Evolutionary conservation across 345 rosid species (phyloP).

Genomic region (Excoecaria agallocha): DNA sequence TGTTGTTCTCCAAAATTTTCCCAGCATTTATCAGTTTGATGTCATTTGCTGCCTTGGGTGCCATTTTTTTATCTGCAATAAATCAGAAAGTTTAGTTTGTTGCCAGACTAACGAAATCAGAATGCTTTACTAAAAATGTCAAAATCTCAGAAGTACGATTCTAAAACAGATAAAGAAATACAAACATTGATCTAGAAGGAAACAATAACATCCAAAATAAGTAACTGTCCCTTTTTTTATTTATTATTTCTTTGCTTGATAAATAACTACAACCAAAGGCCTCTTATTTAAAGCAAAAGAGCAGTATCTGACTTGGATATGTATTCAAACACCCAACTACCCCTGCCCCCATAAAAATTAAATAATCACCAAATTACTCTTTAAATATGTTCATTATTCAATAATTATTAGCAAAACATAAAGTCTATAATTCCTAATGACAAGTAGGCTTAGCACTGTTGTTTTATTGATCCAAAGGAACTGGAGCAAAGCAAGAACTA

Average conservation of each 20-base stretch:
- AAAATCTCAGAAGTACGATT: not conserved
- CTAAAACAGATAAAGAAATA: not conserved
- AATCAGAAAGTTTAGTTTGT: constrained; percentile 9
- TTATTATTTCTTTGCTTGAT: not conserved
- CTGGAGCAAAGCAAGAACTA: not conserved
- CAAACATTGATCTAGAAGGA: not conserved
- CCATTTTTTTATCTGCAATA: constrained; percentile 59
- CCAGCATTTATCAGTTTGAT: constrained; percentile 91
- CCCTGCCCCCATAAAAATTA: not conserved
- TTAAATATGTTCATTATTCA: not conserved
- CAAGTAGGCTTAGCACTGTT: not conserved
- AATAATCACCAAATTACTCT: not conserved
- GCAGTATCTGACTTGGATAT: not conserved
- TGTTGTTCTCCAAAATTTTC: constrained; percentile 74
- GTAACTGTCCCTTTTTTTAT: not conserved
- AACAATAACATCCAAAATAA: not conserved
- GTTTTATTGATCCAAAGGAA: not conserved
- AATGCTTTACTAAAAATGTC: not conserved
- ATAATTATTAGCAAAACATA: not conserved
- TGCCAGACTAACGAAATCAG: not conserved
- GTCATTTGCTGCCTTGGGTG: constrained; percentile 78
- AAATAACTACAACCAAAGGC: not conserved
- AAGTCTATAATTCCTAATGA: not conserved
- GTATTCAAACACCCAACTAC: not conserved
- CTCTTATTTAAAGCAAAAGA: not conserved